These are phyloP conservation scores for Mucor lusitanicus DNA, from an alignment of 371 early-diverging fungal genomes.

Conservation along the genomic window DNA sequence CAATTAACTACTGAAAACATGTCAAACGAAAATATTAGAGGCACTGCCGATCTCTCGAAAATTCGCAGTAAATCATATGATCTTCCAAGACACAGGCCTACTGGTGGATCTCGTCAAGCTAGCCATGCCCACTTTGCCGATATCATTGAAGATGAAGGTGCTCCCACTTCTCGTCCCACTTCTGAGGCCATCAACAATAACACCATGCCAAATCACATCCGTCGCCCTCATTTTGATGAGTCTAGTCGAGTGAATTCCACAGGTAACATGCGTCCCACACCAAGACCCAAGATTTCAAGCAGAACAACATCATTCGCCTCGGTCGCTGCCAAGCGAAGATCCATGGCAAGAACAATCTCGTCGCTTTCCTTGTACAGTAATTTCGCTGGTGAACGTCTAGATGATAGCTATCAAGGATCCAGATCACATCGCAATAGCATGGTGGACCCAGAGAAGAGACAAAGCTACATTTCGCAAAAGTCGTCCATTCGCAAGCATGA, in stretches of 20 bases:
- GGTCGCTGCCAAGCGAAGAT: conserved; percentile 15
- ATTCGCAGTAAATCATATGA: conserved; percentile 25
- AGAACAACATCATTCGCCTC: conserved; percentile 17
- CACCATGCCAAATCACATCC: conserved; percentile 7
- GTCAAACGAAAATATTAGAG: conserved; percentile 15
- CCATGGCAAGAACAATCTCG: conserved; percentile 29
- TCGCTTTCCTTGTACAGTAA: conserved; percentile 34
- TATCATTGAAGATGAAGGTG: background rate
- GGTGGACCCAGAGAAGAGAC: conserved; percentile 16
- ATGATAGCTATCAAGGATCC: conserved; percentile 3
- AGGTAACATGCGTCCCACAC: background rate
- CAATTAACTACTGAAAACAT: background rate
- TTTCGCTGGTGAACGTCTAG: conserved; percentile 37
- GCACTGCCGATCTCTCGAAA: conserved; percentile 17
- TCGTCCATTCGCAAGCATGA: conserved; percentile 13
- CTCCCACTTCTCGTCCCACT: background rate
- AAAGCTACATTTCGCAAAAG: background rate
- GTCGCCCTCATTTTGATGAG: conserved; percentile 3
- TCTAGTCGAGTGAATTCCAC: conserved; percentile 5
- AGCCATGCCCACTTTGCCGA: conserved; percentile 14
- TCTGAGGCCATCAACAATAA: background rate
- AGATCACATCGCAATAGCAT: background rate
- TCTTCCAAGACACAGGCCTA: background rate
- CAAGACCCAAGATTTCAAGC: conserved; percentile 18
- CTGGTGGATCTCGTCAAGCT: background rate